These are phyloP conservation scores for Fraxinus paxiana DNA, from an alignment of 305 asterid genomes.

Conservation along the genomic window DNA sequence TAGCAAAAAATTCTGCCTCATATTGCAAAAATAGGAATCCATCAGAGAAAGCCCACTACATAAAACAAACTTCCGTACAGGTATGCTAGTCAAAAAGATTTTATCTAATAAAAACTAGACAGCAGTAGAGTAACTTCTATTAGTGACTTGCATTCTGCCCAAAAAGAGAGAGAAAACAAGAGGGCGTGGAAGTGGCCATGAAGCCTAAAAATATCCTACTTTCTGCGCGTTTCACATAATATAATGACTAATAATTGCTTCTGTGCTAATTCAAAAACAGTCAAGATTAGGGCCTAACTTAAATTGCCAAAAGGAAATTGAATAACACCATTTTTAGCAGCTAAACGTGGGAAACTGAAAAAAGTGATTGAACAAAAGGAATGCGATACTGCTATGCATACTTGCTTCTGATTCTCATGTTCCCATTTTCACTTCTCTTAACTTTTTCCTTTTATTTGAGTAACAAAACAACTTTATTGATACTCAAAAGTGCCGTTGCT, in stretches of 20 bases:
- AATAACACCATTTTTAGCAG: not conserved
- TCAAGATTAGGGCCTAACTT: not conserved
- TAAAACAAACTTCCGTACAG: not conserved
- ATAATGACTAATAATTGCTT: not conserved
- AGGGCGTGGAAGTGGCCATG: not conserved
- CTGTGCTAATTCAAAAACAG: not conserved
- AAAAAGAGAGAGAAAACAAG: not conserved
- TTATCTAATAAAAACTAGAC: not conserved
- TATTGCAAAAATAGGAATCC: not conserved
- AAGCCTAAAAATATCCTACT: not conserved
- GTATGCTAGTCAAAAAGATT: not conserved
- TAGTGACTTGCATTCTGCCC: not conserved
- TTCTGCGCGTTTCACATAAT: not conserved
- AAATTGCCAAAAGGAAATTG: not conserved
- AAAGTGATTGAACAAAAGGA: not conserved
- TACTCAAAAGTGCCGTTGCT: not conserved
- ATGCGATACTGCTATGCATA: not conserved
- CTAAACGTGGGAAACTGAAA: not conserved
- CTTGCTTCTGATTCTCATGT: not conserved
- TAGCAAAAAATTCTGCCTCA: not conserved
- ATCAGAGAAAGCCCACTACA: not conserved
- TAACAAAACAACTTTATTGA: not conserved
- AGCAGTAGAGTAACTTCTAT: not conserved
- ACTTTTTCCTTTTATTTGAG: not conserved
- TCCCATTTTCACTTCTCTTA: not conserved